Base-by-base conservation (phyloP, 352 stramenopile species). In the Phytophthora hybrid region DNA sequence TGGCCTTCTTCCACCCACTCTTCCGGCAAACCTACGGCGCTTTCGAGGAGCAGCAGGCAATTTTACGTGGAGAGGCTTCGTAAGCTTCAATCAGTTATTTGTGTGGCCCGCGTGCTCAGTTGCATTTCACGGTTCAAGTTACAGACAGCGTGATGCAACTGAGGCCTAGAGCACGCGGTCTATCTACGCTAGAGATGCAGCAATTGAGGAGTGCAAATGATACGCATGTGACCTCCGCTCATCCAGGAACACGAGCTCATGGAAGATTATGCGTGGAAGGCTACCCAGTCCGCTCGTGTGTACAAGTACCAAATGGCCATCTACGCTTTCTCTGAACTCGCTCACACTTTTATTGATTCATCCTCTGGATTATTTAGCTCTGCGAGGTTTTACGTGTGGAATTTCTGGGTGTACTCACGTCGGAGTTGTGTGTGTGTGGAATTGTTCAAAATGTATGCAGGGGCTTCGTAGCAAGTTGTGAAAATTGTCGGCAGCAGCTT, bases 1-100 rank as follows among this genome's bases (percentile, higher is more conserved):
- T 60, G 18, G 56, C 26, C 13, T 89, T 91, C 76, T 87, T 89
- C 66, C 64, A 81, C 26, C 71, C 73, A 32, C 63, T 88, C 8
- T 81, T 91, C 46, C 54, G 57, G 9, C 29, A 73, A 56, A 66
- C 67, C 39, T 74, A 74, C 58, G 51, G 67, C 21, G 44, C 56
- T 14, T 74, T 74, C n/a, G 67, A 74, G 9, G 59, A 64, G 53
- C 59, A 74, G 54, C 67, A 74, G 29, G 52, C 44, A 37, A 41
- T 65, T 41, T 57, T 74, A 39, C 49, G 63, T 56, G 64, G 52
- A 21, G 52, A 69, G 64, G 44, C 46, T 39, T 66, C 34, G 51
- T 69, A 76, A 73, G 34, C 29, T 44, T 16, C 26, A 78, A 39
- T 64, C 58, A 69, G 23, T 67, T 78, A 74, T 73, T 71, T 73